Conservation (phyloP, 2,329 filamentous ascomycete species). For the Fusarium dimerum region DNA sequence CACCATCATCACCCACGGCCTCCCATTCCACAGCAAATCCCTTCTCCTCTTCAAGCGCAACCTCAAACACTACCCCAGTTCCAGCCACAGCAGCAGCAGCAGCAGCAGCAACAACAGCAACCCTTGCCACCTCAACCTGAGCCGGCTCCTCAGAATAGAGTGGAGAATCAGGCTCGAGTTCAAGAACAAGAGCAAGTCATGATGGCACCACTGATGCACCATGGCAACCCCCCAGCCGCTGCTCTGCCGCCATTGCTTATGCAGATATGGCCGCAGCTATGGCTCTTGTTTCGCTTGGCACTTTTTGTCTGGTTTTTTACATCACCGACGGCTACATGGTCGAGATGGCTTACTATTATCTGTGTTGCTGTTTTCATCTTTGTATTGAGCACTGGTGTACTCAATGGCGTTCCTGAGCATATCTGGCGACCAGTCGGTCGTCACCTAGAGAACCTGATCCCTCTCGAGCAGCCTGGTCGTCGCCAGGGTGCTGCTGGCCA, state of each 20-base stretch:
- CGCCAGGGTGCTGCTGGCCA: slow-evolving; percentile 23
- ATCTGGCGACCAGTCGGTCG: slow-evolving; percentile 58
- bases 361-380: slow-evolving; percentile 57
- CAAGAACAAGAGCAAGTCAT: slow-evolving; percentile 28
- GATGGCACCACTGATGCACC: slow-evolving; percentile 32
- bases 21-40: slow-evolving; percentile 13
- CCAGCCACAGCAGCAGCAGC: slow-evolving; percentile 11
- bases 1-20: slow-evolving; percentile 23
- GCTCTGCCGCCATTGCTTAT: slow-evolving; percentile 36
- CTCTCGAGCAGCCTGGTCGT: slow-evolving; percentile 44
- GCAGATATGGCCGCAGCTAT: slow-evolving; percentile 60
- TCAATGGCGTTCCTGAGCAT: slow-evolving; percentile 57
- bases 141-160: slow-evolving; percentile 26
- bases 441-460: slow-evolving; percentile 61
- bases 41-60: slow-evolving; percentile 12
- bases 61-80: slow-evolving; percentile 4
- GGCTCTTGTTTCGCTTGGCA: slow-evolving; percentile 59
- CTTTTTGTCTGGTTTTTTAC: slow-evolving; percentile 68
- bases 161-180: slow-evolving; percentile 16
- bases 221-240: slow-evolving; percentile 40
- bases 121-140: slow-evolving; percentile 26
- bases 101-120: slow-evolving; percentile 18
- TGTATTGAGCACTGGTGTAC: slow-evolving; percentile 58
- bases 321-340: slow-evolving; percentile 58
- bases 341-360: slow-evolving; percentile 57